Percentiles rank a stretch among this genome's conserved stretches.
These are phyloP conservation scores for Eragrostis tef DNA, from an alignment of 202 grass and related monocot genomes.

Conservation along the genomic window DNA sequence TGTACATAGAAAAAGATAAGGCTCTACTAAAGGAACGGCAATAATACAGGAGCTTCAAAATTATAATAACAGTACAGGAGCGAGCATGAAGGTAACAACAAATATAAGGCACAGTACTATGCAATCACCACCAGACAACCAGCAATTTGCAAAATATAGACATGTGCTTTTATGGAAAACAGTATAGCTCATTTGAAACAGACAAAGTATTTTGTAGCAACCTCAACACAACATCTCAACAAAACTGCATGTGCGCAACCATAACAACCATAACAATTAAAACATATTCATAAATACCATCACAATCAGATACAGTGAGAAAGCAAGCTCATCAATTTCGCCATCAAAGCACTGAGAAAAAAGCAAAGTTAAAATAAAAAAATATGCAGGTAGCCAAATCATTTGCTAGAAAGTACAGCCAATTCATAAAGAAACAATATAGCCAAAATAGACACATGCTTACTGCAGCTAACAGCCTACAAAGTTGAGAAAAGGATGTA, in stretches of 20 bases:
- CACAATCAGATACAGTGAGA: conserved; percentile 16
- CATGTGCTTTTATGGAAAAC: conserved; percentile 16
- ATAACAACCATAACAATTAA: not conserved
- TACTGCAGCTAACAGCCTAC: not conserved
- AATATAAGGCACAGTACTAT: not conserved
- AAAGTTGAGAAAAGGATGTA: not conserved
- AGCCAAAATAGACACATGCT: not conserved
- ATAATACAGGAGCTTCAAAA: not conserved
- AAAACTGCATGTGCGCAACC: not conserved
- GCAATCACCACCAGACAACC: conserved; percentile 4
- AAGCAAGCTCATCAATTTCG: not conserved
- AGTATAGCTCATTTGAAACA: conserved; percentile 20
- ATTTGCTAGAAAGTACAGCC: too few species aligned
- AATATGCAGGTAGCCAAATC: not conserved
- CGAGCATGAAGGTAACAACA: not conserved
- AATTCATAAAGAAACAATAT: not conserved
- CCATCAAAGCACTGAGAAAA: not conserved
- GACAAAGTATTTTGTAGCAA: not conserved
- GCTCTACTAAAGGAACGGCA: not conserved
- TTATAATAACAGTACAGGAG: not conserved
- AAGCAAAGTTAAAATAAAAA: not conserved
- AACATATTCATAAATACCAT: not conserved
- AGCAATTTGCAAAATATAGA: conserved; percentile 22
- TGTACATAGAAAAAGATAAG: too few species aligned
- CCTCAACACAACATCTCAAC: not conserved